Conservation (phyloP, 495 filamentous ascomycete genomes). For the Clohesyomyces aquaticus region DNA sequence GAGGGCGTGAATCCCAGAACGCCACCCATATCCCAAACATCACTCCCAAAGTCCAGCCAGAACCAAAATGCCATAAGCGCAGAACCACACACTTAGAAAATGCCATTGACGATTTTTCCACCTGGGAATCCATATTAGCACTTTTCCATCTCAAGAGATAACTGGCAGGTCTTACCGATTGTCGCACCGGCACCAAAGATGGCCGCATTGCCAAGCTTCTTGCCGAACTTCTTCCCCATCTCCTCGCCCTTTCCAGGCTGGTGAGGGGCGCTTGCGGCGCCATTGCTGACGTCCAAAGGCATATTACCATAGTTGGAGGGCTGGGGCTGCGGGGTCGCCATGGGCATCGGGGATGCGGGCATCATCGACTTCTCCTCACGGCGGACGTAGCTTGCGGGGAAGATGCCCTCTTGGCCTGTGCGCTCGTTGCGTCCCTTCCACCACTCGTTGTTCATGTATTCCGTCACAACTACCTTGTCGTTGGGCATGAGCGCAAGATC, state of each 20-base stretch:
- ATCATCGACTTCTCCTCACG: conserved; percentile 40
- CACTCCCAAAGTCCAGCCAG: neutral
- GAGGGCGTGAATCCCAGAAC: no score
- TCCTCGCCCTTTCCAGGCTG: conserved; percentile 55
- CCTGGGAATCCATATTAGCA: no score
- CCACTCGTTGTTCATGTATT: conserved; percentile 97
- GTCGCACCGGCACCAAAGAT: conserved; percentile 74
- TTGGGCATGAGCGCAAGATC: conserved; percentile 76
- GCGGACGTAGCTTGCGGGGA: conserved; percentile 86
- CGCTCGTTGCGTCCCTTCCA: conserved; percentile 85
- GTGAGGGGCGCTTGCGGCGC: conserved; percentile 41
- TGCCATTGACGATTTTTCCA: conserved; percentile 86
- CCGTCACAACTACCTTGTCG: conserved; percentile 75
- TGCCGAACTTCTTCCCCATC: conserved; percentile 73
- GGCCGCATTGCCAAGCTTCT: conserved; percentile 70
- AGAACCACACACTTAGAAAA: conserved; percentile 63
- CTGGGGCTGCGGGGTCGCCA: conserved; percentile 20
- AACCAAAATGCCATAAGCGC: conserved; percentile 1
- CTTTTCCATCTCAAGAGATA: no score
- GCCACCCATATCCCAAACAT: neutral
- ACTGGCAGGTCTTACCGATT: no score
- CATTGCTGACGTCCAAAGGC: conserved; percentile 48
- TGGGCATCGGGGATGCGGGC: conserved; percentile 32
- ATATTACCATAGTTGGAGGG: conserved; percentile 54
- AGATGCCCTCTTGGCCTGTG: conserved; percentile 83